A percentile compares a stretch with the other conserved stretches of the same genome.
Evolutionary conservation across 208 protist species (phyloP).

Genomic region (Crithidia bombi): DNA sequence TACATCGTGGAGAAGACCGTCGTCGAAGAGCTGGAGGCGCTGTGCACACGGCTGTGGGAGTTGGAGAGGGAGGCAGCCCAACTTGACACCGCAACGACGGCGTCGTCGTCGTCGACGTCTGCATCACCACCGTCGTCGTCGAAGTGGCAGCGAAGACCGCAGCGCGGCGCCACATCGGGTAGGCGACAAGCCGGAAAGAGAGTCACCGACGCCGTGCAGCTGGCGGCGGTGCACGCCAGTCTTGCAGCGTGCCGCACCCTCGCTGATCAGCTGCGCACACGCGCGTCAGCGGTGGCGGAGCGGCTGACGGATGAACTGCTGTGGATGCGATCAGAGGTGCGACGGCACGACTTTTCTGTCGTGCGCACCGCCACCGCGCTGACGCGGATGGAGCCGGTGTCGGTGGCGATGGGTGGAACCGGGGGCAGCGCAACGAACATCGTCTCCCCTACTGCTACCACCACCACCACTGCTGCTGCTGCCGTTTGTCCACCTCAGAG

Average conservation of each 20-base stretch:
- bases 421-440: background rate
- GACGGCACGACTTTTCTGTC: constrained; percentile 25
- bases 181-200: background rate
- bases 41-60: constrained; percentile 9
- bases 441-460: background rate
- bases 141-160: background rate
- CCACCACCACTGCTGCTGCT: background rate
- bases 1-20: constrained; percentile 34
- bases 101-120: background rate
- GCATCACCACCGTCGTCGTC: background rate
- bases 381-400: constrained; percentile 27
- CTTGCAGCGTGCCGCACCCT: constrained; percentile 18
- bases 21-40: constrained; percentile 12
- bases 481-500: no score
- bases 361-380: constrained; percentile 23
- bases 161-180: background rate
- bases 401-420: background rate
- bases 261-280: constrained; percentile 13
- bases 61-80: constrained; percentile 8
- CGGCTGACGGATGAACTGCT: constrained; percentile 33
- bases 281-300: constrained; percentile 6
- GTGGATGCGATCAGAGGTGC: constrained; percentile 23
- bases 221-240: background rate
- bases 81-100: background rate
- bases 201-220: background rate